These are phyloP conservation scores for Aspergillus bertholletiae DNA, from an alignment of 495 filamentous ascomycete genomes.

Conservation along the genomic window DNA sequence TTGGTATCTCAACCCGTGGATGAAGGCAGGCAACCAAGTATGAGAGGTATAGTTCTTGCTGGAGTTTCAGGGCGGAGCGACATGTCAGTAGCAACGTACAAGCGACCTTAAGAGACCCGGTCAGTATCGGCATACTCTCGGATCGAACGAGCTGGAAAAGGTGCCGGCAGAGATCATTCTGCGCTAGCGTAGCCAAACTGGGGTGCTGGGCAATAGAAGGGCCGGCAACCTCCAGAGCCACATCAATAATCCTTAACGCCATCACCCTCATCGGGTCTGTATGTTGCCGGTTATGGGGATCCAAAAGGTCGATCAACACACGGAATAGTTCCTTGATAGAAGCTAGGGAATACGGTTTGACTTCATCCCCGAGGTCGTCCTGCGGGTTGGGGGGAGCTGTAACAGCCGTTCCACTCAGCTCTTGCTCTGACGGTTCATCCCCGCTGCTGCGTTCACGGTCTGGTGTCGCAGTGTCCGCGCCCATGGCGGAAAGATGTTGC, in stretches of 20 bases:
- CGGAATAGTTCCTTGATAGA: conserved; percentile 93
- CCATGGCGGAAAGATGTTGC: conserved; percentile 43
- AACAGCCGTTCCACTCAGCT: conserved; percentile 41
- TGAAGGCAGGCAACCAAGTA: conserved; percentile 94
- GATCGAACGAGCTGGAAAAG: conserved; percentile 96
- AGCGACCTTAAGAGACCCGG: conserved; percentile 86
- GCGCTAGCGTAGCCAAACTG: conserved; percentile 79
- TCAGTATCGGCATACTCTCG: conserved; percentile 89
- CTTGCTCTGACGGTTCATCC: conserved; percentile 32
- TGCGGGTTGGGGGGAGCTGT: conserved; percentile 40
- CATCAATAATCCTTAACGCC: conserved; percentile 95
- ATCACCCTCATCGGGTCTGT: conserved; percentile 95
- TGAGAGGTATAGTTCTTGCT: conserved; percentile 94
- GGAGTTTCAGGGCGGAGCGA: conserved; percentile 86
- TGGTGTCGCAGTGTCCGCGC: conserved; percentile 34
- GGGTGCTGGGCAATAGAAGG: conserved; percentile 95
- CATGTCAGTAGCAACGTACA: conserved; percentile 89
- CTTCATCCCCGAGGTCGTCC: conserved; percentile 43
- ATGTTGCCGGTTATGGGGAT: conserved; percentile 87
- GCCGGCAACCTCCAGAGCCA: conserved; percentile 92
- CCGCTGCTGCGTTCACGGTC: conserved; percentile 34
- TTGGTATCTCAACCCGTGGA: conserved; percentile 85
- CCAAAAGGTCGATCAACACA: conserved; percentile 89
- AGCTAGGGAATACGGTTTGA: conserved; percentile 86
- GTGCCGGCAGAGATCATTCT: conserved; percentile 90